These are phyloP conservation scores for Blastobotrys aristatus DNA, from an alignment of 1,139 yeast genomes.

Conservation along the genomic window DNA sequence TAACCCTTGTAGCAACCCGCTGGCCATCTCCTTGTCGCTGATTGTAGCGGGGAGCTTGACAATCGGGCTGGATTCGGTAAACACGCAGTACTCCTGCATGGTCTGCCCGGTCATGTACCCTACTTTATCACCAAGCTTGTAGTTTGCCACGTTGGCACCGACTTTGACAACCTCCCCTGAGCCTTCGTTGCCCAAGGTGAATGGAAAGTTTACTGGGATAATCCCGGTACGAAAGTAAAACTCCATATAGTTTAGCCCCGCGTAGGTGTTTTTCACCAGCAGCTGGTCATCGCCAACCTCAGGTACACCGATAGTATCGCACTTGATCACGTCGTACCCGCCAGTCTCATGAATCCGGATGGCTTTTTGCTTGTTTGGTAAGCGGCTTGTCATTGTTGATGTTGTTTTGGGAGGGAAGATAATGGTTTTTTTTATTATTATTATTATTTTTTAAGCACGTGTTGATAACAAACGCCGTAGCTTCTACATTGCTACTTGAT, in stretches of 20 bases:
- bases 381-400: slow-evolving; percentile 26
- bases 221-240: slow-evolving; percentile 74
- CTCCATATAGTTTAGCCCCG: slow-evolving; percentile 82
- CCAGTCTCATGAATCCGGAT: slow-evolving; percentile 50
- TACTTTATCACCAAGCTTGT: slow-evolving; percentile 66
- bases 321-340: slow-evolving; percentile 50
- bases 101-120: slow-evolving; percentile 48
- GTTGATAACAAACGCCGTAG: too few species aligned
- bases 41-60: slow-evolving; percentile 45
- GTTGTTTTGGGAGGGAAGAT: too few species aligned
- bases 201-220: slow-evolving; percentile 57
- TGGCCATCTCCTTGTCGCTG: slow-evolving; percentile 53
- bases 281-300: slow-evolving; percentile 49
- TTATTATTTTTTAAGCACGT: too few species aligned
- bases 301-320: slow-evolving; percentile 55
- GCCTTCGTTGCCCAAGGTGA: slow-evolving; percentile 77
- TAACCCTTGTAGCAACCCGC: slow-evolving; percentile 61
- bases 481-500: too few species aligned
- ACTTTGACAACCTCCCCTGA: slow-evolving; percentile 66
- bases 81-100: slow-evolving; percentile 67
- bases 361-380: slow-evolving; percentile 59
- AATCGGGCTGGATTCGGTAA: slow-evolving; percentile 24
- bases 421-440: too few species aligned
- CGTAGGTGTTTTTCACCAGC: slow-evolving; percentile 62
- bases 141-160: slow-evolving; percentile 55